Base-by-base conservation (phyloP, 192 early-diverging fungal species). In the Coemansia sp. region DNA sequence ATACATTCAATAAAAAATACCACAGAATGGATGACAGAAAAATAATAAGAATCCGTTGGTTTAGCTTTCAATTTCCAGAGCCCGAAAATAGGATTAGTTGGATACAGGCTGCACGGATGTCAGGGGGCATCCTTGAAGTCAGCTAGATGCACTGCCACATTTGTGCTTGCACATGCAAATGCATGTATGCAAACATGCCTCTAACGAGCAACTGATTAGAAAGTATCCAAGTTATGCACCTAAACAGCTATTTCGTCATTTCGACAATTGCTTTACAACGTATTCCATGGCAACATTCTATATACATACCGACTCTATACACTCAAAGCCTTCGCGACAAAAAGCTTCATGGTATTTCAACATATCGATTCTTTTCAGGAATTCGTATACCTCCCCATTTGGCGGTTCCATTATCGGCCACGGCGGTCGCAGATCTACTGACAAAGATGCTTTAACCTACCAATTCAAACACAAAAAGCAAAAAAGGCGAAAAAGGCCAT, bases 301-400 rank as follows among this genome's bases (percentile, higher is more conserved):
- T 59, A 35, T 28, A 63, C 77, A n/a, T 79, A 79, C 77, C 68
- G 77, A 69, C 34, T 79, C 71, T 2, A 79, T 40, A 18, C 71
- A 58, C 55, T 79, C 77, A 58, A 79, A 79, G 13, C 77, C 77
- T 23, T 79, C 77, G 58, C 71, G 77, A 13, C 67, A 21, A 66
- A 79, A 79, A 16, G 72, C 61, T 5, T 79, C 72, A 21, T 74
- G 66, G 58, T 79, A 79, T 26, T 79, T 64, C 40, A 71, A 29
- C 61, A 79, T 37, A 8, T 79, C 77, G 3, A 79, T 53, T 37
- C 37, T 30, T 16, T 58, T 45, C 10, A 79, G 57, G 55, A 79
- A 69, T 6, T 61, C 68, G 63, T 74, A 64, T 26, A 74, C 46
- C 58, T 79, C 68, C 35, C 66, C 62, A 51, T 42, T 33, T 46